Conservation (phyloP, 129 eudicot species). For the Rutidosis leptorrhynchoides region DNA sequence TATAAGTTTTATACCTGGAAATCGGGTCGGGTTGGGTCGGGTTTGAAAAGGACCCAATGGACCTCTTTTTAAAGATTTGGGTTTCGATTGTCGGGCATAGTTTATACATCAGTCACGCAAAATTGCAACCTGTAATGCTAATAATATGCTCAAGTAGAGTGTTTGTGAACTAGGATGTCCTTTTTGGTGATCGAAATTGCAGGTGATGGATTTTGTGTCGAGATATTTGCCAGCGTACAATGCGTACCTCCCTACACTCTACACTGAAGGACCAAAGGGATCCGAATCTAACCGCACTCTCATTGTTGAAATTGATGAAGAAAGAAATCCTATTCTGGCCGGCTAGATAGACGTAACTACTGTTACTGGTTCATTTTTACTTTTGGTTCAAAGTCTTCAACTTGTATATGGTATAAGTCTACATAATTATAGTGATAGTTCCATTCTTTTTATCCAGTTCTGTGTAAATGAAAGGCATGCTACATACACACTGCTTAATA, state of each 20-base stretch:
- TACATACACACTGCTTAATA: slow-evolving; percentile 8
- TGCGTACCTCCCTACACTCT: slow-evolving; percentile 90
- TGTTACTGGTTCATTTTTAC: slow-evolving; percentile 5
- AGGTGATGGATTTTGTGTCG: slow-evolving; percentile 93
- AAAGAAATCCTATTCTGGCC: slow-evolving; percentile 82
- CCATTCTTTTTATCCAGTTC: slow-evolving; percentile 13
- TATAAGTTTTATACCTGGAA: too few species aligned
- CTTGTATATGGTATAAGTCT: slow-evolving; percentile 23
- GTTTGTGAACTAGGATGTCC: neutral
- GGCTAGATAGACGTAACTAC: slow-evolving; percentile 35
- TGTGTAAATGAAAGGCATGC: slow-evolving; percentile 28
- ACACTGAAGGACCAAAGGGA: slow-evolving; percentile 87
- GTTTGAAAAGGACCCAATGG: too few species aligned
- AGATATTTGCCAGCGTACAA: slow-evolving; percentile 96
- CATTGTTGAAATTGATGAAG: slow-evolving; percentile 85
- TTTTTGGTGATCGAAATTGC: neutral
- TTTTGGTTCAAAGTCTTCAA: neutral
- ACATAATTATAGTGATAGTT: neutral
- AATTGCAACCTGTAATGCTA: neutral
- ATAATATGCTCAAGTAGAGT: neutral
- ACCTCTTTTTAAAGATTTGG: too few species aligned
- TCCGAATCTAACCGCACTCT: slow-evolving; percentile 69
- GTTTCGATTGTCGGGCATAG: too few species aligned
- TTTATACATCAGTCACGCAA: slow-evolving; percentile 2
- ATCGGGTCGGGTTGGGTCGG: too few species aligned